Percentiles rank a stretch among this genome's conserved stretches.
These are phyloP conservation scores for Citrus cavaleriei DNA, from an alignment of 345 rosid genomes.

Conservation along the genomic window DNA sequence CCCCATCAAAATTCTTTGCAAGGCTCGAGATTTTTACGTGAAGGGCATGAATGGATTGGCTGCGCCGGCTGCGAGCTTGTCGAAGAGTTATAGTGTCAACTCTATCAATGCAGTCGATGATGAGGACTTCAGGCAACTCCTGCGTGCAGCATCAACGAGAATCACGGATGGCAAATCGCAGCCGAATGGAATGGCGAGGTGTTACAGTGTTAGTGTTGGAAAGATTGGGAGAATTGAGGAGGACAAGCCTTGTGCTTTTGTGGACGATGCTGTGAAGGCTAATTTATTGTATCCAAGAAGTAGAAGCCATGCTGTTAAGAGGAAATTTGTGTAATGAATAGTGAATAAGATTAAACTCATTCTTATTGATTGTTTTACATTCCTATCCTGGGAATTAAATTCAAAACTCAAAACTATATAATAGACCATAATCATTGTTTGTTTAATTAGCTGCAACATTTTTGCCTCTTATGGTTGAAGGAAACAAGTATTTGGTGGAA, in stretches of 20 bases:
- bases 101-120: not conserved
- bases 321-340: slow-evolving; percentile 2
- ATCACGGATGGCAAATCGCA: not conserved
- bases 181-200: slow-evolving; percentile 20
- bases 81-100: slow-evolving; percentile 8
- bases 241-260: slow-evolving; percentile 37
- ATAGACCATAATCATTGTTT: not conserved
- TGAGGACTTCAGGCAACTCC: not conserved
- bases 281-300: slow-evolving; percentile 9
- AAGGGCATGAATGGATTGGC: slow-evolving; percentile 3
- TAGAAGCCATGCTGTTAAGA: slow-evolving; percentile 8
- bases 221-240: slow-evolving; percentile 52
- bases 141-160: not conserved
- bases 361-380: not conserved
- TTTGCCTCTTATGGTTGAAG: not conserved
- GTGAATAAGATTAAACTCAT: not conserved
- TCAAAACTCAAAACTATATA: not conserved
- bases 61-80: not conserved
- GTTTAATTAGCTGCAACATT: not conserved
- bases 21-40: slow-evolving; percentile 17
- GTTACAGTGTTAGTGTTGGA: slow-evolving; percentile 48
- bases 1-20: slow-evolving; percentile 11
- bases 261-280: slow-evolving; percentile 17
- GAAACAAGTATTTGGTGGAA: not conserved
- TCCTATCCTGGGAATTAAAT: not conserved